Evolutionary conservation across 345 rosid species (phyloP).

Genomic region (Citrus sp.): DNA sequence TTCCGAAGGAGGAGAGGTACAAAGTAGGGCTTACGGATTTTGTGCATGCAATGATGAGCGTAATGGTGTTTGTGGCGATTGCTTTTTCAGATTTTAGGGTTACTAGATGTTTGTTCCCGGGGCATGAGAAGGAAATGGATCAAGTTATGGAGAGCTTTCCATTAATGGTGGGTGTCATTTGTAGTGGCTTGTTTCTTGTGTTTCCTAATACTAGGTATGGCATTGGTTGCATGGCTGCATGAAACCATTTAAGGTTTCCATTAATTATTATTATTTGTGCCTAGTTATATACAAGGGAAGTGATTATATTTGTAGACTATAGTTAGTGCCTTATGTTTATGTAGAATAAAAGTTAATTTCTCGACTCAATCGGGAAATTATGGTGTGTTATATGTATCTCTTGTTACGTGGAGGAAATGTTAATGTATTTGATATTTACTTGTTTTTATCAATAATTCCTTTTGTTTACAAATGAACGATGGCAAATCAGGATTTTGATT

Average conservation of each 20-base stretch:
- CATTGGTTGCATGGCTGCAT: slow-evolving; percentile 63
- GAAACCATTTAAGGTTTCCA: neutral
- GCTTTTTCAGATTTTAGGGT: slow-evolving; percentile 70
- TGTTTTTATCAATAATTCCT: too few species aligned
- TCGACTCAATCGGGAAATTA: neutral
- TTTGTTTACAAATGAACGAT: too few species aligned
- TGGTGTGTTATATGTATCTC: neutral
- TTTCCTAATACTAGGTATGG: slow-evolving; percentile 66
- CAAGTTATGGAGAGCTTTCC: slow-evolving; percentile 89
- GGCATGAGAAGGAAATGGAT: slow-evolving; percentile 67
- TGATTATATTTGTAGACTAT: neutral
- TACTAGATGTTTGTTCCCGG: slow-evolving; percentile 54
- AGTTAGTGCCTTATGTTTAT: neutral
- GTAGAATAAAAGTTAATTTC: neutral
- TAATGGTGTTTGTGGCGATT: slow-evolving; percentile 68
- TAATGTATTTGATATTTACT: neutral
- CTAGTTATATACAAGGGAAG: neutral
- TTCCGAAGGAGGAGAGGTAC: slow-evolving; percentile 54
- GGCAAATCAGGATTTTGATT: neutral
- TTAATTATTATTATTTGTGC: too few species aligned
- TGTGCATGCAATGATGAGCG: slow-evolving; percentile 71
- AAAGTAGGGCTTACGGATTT: slow-evolving; percentile 55
- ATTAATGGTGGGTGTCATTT: slow-evolving; percentile 66
- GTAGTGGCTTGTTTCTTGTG: slow-evolving; percentile 67
- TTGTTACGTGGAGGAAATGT: neutral